Evolutionary conservation across 2,329 filamentous ascomycete species (phyloP).

Genomic region (Ascochyta lentis): DNA sequence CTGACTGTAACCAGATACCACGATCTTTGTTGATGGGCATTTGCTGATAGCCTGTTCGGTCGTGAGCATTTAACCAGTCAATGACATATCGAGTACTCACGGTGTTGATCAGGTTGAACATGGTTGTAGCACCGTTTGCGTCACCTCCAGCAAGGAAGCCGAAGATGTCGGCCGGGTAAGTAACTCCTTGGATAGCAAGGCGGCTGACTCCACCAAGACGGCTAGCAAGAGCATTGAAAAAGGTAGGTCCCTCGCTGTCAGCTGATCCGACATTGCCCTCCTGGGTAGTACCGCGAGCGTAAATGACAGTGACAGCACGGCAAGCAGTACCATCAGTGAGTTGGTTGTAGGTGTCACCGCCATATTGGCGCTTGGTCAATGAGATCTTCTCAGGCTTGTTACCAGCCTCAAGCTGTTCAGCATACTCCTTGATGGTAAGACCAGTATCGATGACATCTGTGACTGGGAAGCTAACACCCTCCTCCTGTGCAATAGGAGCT

Average conservation of each 20-base stretch:
- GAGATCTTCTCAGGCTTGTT: constrained; percentile 8
- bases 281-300: constrained; percentile 62
- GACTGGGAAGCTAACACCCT: constrained; percentile 34
- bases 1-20: constrained; percentile 45
- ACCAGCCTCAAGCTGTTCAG: constrained; percentile 28
- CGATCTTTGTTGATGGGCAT: constrained; percentile 42
- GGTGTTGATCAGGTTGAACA: constrained; percentile 49
- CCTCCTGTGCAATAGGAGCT: constrained; percentile 11
- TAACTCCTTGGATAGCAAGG: constrained; percentile 63
- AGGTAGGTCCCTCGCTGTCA: constrained; percentile 54
- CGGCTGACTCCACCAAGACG: constrained; percentile 50
- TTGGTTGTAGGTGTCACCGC: constrained; percentile 38
- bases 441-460: constrained; percentile 33
- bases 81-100: constrained; percentile 33
- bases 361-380: constrained; percentile 27
- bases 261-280: constrained; percentile 58
- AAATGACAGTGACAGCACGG: constrained; percentile 60
- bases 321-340: constrained; percentile 47
- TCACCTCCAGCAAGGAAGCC: constrained; percentile 59
- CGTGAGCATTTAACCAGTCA: background rate
- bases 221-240: constrained; percentile 55
- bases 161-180: constrained; percentile 54
- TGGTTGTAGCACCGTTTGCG: constrained; percentile 50
- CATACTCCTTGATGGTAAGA: constrained; percentile 35
- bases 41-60: constrained; percentile 21